A percentile compares a stretch with the other conserved stretches of the same genome.
These are phyloP conservation scores for Pichia gijzeniarum DNA, from an alignment of 805 yeast species.

Conservation along the genomic window DNA sequence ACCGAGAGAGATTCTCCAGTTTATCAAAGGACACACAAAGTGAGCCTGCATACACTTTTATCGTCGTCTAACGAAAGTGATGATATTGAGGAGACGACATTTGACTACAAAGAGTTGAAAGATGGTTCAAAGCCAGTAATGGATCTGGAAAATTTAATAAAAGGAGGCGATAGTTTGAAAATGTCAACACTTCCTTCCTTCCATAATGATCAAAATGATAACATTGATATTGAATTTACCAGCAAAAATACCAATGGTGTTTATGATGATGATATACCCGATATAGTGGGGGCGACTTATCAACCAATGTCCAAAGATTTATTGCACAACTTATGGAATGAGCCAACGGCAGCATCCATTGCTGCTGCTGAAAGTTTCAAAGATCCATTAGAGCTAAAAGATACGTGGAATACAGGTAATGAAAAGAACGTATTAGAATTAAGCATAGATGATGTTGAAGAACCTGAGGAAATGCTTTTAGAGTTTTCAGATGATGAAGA, in stretches of 20 bases:
- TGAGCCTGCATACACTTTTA: slow-evolving; percentile 4
- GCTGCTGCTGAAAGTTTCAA: slow-evolving; percentile 9
- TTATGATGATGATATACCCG: slow-evolving; percentile 11
- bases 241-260: slow-evolving; percentile 9
- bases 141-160: slow-evolving; percentile 6
- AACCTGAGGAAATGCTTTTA: slow-evolving; percentile 17
- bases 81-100: slow-evolving; percentile 9
- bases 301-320: slow-evolving; percentile 33
- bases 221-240: slow-evolving; percentile 44
- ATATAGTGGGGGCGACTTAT: slow-evolving; percentile 39
- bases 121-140: not conserved
- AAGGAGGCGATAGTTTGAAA: slow-evolving; percentile 5
- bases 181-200: not conserved
- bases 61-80: slow-evolving; percentile 8
- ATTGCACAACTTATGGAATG: slow-evolving; percentile 22
- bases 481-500: slow-evolving; percentile 23
- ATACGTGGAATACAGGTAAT: slow-evolving; percentile 8
- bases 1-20: slow-evolving; percentile 30
- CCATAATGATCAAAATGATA: slow-evolving; percentile 29
- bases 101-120: slow-evolving; percentile 10
- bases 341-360: not conserved
- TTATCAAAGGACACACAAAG: slow-evolving; percentile 16
- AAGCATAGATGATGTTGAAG: slow-evolving; percentile 1
- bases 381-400: slow-evolving; percentile 24
- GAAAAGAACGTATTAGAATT: not conserved